Conservation (phyloP, 192 early-diverging fungal genomes). For the Entomortierella lignicola region DNA sequence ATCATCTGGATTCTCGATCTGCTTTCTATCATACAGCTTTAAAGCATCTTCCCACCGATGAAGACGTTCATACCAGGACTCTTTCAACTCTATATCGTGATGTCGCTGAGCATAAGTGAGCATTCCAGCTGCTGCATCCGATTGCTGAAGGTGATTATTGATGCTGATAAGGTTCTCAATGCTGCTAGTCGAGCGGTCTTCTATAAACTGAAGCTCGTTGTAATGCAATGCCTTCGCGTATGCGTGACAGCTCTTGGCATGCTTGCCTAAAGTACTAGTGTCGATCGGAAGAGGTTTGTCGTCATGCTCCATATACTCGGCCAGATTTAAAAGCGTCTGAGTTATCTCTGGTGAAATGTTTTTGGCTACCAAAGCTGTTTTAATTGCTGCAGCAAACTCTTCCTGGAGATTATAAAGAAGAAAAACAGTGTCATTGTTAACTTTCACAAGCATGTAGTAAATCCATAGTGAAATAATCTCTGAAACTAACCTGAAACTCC, state of each 20-base stretch:
- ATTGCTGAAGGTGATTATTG: slow-evolving; percentile 94
- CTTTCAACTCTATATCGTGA: slow-evolving; percentile 84
- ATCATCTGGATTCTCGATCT: slow-evolving; percentile 77
- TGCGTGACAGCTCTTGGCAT: slow-evolving; percentile 92
- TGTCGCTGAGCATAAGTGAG: slow-evolving; percentile 88
- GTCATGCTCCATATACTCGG: slow-evolving; percentile 99
- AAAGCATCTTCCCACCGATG: slow-evolving; percentile 95
- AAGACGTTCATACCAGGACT: slow-evolving; percentile 93
- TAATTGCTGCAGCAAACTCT: slow-evolving; percentile 85
- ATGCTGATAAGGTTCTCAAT: slow-evolving; percentile 93
- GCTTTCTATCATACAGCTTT: slow-evolving; percentile 80
- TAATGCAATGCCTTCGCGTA: slow-evolving; percentile 98
- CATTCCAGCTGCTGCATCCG: slow-evolving; percentile 96
- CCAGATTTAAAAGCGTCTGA: slow-evolving; percentile 90
- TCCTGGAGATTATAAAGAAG: slow-evolving; percentile 45
- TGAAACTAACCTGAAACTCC: slow-evolving; percentile 71
- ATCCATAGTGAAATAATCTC: neutral
- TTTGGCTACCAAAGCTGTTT: slow-evolving; percentile 80
- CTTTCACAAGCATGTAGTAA: neutral
- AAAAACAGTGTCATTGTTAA: neutral
- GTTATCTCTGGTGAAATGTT: slow-evolving; percentile 92
- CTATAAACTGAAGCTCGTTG: slow-evolving; percentile 92
- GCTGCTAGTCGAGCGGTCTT: slow-evolving; percentile 81
- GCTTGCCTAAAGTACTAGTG: slow-evolving; percentile 86
- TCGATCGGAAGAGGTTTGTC: slow-evolving; percentile 95